Percentiles rank a stretch among this genome's conserved stretches.
phyloP scores from a whole-genome alignment of 805 yeast genomes.

The Pichia nanzhaoensis region DNA sequence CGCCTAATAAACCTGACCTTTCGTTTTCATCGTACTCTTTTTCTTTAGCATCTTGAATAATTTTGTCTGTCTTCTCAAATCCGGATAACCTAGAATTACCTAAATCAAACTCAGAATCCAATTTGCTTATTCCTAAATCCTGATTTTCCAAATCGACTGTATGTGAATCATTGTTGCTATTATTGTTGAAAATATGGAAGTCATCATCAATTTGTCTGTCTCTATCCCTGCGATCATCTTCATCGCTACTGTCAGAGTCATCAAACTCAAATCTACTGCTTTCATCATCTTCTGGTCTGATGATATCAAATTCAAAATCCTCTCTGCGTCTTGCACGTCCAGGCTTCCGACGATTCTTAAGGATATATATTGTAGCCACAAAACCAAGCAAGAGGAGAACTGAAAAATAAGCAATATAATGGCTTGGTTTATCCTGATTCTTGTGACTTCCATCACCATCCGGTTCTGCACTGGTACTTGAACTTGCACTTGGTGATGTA shows the following conservation, averaged over 20 bases:
- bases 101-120: constrained; percentile 6
- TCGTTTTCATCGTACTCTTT: background rate
- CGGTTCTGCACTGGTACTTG: background rate
- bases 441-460: constrained; percentile 3
- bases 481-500: background rate
- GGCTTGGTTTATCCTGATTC: constrained; percentile 4
- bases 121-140: background rate
- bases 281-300: constrained; percentile 51
- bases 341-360: constrained; percentile 32
- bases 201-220: constrained; percentile 6
- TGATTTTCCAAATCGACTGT: background rate
- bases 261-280: constrained; percentile 28
- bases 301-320: constrained; percentile 72
- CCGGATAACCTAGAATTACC: constrained; percentile 6
- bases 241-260: constrained; percentile 11
- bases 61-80: background rate
- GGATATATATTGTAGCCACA: constrained; percentile 37
- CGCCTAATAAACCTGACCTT: background rate
- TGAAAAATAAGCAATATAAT: constrained; percentile 35
- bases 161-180: constrained; percentile 10
- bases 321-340: constrained; percentile 49
- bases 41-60: constrained; percentile 2
- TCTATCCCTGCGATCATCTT: constrained; percentile 9
- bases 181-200: constrained; percentile 7
- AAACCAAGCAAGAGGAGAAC: constrained; percentile 56